Conservation (phyloP, 1,284 basidiomycete genomes). For the Ceratobasidium sp. region DNA sequence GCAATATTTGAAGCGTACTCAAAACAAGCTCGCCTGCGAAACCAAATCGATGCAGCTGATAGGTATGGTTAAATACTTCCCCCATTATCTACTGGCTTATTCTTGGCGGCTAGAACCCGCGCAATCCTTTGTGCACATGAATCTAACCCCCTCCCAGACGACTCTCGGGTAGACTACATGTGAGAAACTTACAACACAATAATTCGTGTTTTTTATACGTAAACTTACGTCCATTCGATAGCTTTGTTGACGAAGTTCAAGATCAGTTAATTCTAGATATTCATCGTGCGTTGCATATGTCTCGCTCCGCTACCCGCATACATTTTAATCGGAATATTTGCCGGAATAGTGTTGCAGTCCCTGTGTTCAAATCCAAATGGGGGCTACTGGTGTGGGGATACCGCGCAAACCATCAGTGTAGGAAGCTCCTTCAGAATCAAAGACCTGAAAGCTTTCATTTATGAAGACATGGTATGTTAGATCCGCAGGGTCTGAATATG, state of each 20-base stretch:
- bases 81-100: not conserved
- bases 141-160: constrained; percentile 52
- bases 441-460: constrained; percentile 76
- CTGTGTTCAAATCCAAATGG: constrained; percentile 75
- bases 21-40: constrained; percentile 62
- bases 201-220: too few species aligned
- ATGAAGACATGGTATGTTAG: constrained; percentile 32
- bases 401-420: constrained; percentile 79
- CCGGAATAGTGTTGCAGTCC: constrained; percentile 60
- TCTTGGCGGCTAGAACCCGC: constrained; percentile 61
- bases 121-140: constrained; percentile 60
- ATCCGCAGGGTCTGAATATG: not conserved
- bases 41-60: constrained; percentile 72
- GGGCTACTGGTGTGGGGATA: constrained; percentile 83
- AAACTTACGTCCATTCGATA: constrained; percentile 51
- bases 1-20: constrained; percentile 69
- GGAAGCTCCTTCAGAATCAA: constrained; percentile 80
- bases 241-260: constrained; percentile 80
- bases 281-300: constrained; percentile 60
- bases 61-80: constrained; percentile 58
- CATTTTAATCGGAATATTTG: too few species aligned
- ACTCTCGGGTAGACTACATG: constrained; percentile 70
- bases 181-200: constrained; percentile 56
- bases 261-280: constrained; percentile 77
- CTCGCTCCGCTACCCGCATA: not conserved